These are phyloP conservation scores for Xanthoceras sorbifolium DNA, from an alignment of 345 rosid genomes.

Conservation along the genomic window DNA sequence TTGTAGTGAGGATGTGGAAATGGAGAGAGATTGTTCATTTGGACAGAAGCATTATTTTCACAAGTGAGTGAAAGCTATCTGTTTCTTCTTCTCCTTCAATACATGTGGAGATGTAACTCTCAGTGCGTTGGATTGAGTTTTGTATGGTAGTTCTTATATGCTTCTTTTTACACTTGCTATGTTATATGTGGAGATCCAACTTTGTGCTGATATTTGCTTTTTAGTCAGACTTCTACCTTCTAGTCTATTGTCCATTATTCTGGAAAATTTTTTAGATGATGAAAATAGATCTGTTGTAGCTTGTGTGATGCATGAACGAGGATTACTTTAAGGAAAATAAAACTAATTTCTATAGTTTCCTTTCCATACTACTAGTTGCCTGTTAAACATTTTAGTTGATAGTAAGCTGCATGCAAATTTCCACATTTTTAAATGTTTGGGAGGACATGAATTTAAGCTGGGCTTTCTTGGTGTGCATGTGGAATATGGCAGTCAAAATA, in stretches of 20 bases:
- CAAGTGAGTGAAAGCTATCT: slow-evolving; percentile 46
- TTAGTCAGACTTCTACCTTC: background rate
- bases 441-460: background rate
- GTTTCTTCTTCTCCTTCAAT: background rate
- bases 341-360: background rate
- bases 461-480: background rate
- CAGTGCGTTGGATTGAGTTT: slow-evolving; percentile 4
- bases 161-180: background rate
- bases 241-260: background rate
- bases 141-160: background rate
- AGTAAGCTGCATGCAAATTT: background rate
- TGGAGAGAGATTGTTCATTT: slow-evolving; percentile 45
- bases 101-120: background rate
- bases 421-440: background rate
- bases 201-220: background rate
- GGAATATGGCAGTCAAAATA: too few species aligned
- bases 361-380: background rate
- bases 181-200: background rate
- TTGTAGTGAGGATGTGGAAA: slow-evolving; percentile 47
- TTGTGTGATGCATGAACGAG: background rate
- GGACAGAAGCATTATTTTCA: slow-evolving; percentile 63
- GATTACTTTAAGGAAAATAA: background rate
- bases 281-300: background rate
- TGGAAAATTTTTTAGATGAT: background rate
- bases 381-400: too few species aligned